phyloP scores from a whole-genome alignment of 306 rosid genomes.

The Cucurbita moschata region DNA sequence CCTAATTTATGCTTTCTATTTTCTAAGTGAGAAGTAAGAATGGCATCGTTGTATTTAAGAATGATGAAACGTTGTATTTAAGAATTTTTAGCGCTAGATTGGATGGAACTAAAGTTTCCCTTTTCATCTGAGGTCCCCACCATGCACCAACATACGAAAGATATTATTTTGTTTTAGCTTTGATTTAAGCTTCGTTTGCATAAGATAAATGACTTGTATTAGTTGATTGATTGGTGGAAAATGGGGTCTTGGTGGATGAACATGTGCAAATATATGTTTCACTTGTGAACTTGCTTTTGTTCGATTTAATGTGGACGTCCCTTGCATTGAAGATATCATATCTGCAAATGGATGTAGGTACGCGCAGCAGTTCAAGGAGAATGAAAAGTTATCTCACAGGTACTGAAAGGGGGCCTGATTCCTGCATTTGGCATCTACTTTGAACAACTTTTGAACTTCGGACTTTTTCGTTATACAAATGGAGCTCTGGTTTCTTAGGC shows the following conservation, averaged over 20 bases:
- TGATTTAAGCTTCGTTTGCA: neutral
- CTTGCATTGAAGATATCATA: neutral
- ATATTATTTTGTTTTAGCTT: neutral
- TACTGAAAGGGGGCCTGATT: conserved; percentile 15
- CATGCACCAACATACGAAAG: neutral
- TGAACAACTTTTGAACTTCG: neutral
- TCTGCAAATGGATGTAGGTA: conserved; percentile 19
- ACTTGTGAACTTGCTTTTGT: neutral
- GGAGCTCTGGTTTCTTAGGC: neutral
- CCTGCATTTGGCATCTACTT: neutral
- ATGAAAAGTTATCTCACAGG: conserved; percentile 34
- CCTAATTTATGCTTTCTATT: neutral
- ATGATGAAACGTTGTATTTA: neutral
- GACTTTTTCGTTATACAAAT: neutral
- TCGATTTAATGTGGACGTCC: neutral
- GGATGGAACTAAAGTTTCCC: neutral
- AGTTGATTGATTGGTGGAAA: neutral
- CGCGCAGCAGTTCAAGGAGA: conserved; percentile 25
- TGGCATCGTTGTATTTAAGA: neutral
- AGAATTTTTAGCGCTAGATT: neutral
- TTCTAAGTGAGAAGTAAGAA: neutral
- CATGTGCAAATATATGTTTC: too few relatives aligned
- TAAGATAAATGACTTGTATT: neutral
- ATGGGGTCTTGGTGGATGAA: neutral
- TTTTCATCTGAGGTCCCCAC: neutral